phyloP scores from a whole-genome alignment of 345 rosid genomes.

The Brassica napus region Da-Ae NC_063436.1:30465001-30465500 shows the following conservation, averaged over 20 bases:
- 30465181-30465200: slow-evolving; percentile 35
- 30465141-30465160: slow-evolving; percentile 43
- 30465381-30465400: slow-evolving; percentile 35
- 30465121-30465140: slow-evolving; percentile 41
- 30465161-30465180: slow-evolving; percentile 37
- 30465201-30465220: slow-evolving; percentile 32
- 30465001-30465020: slow-evolving; percentile 37
- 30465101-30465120: slow-evolving; percentile 15
- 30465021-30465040: slow-evolving; percentile 41
- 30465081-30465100: slow-evolving; percentile 28
- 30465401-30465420: slow-evolving; percentile 42
- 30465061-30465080: slow-evolving; percentile 24
- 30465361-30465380: slow-evolving; percentile 32
- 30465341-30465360: slow-evolving; percentile 38
- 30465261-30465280: slow-evolving; percentile 29
- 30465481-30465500: slow-evolving; percentile 57
- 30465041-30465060: slow-evolving; percentile 27
- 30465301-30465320: slow-evolving; percentile 38
- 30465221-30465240: slow-evolving; percentile 37
- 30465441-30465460: slow-evolving; percentile 39
- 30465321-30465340: slow-evolving; percentile 41
- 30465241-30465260: slow-evolving; percentile 32
- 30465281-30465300: slow-evolving; percentile 33
- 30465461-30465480: slow-evolving; percentile 46
- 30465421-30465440: slow-evolving; percentile 43